Conservation (phyloP, 331 rosid genomes). For the Phaseolus coccineus region DNA sequence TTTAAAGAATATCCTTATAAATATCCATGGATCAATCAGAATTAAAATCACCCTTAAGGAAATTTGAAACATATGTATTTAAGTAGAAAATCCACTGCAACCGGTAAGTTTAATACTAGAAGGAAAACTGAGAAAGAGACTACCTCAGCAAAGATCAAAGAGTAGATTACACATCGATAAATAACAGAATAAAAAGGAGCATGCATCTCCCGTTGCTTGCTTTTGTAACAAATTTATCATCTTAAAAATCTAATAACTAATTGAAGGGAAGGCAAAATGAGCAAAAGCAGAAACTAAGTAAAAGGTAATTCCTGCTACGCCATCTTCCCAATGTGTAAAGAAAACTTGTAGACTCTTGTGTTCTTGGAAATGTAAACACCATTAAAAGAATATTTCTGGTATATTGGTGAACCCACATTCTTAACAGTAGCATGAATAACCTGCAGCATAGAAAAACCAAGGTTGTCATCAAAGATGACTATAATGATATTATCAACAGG, state of each 20-base stretch:
- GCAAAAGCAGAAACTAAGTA: slow-evolving; percentile 53
- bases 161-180: slow-evolving; percentile 30
- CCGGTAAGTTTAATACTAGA: not conserved
- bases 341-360: slow-evolving; percentile 16
- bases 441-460: slow-evolving; percentile 49
- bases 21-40: not conserved
- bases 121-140: slow-evolving; percentile 16
- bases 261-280: slow-evolving; percentile 36
- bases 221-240: slow-evolving; percentile 46
- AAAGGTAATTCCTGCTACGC: slow-evolving; percentile 55
- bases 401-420: slow-evolving; percentile 35
- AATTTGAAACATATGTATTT: not conserved
- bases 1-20: too few species aligned
- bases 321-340: slow-evolving; percentile 48
- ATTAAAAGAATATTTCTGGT: slow-evolving; percentile 36
- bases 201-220: slow-evolving; percentile 32
- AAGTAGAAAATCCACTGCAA: slow-evolving; percentile 1
- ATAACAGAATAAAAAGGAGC: slow-evolving; percentile 6
- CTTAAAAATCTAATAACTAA: slow-evolving; percentile 24
- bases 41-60: not conserved
- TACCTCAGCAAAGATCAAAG: slow-evolving; percentile 3
- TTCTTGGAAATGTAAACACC: slow-evolving; percentile 30
- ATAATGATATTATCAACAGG: slow-evolving; percentile 15
- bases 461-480: slow-evolving; percentile 9
- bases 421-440: slow-evolving; percentile 40